A percentile compares a stretch with the other conserved stretches of the same genome.
phyloP scores from a whole-genome alignment of 2,329 filamentous ascomycete genomes.

The Pseudocercospora vitis region DNA sequence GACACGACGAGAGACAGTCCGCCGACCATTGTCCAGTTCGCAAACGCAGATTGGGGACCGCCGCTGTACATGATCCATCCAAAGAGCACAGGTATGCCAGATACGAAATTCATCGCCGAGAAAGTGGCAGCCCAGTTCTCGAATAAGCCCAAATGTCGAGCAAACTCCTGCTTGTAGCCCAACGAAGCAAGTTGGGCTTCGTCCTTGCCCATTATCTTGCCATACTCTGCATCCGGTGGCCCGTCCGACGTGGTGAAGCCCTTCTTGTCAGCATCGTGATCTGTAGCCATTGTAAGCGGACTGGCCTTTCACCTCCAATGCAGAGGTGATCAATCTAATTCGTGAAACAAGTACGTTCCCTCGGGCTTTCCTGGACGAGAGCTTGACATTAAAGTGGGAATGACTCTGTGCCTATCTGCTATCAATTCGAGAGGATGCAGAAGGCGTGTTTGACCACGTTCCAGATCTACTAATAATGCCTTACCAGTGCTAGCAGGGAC shows the following conservation, averaged over 20 bases:
- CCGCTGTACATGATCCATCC: slow-evolving; percentile 44
- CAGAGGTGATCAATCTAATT: too few relatives aligned
- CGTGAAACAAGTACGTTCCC: too few relatives aligned
- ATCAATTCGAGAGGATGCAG: neutral
- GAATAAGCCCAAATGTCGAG: slow-evolving; percentile 37
- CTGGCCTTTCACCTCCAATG: too few relatives aligned
- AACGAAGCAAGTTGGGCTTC: slow-evolving; percentile 17
- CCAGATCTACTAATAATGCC: neutral
- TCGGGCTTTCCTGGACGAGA: too few relatives aligned
- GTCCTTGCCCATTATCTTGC: slow-evolving; percentile 14
- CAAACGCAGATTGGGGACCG: slow-evolving; percentile 39
- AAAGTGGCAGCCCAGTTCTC: slow-evolving; percentile 36
- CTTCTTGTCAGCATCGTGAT: neutral
- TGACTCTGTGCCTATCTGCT: neutral
- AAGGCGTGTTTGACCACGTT: neutral
- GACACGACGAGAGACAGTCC: slow-evolving; percentile 40
- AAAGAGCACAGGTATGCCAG: slow-evolving; percentile 44
- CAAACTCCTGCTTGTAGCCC: slow-evolving; percentile 22
- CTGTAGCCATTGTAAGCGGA: neutral
- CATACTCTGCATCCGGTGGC: neutral
- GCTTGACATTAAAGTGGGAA: neutral
- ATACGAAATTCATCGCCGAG: slow-evolving; percentile 43
- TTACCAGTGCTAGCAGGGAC: neutral
- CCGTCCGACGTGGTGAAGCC: neutral
- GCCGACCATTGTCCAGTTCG: slow-evolving; percentile 44